Percentiles rank a stretch among this genome's conserved stretches.
Conservation (phyloP, 2,329 filamentous ascomycete genomes). For the Fusarium sp. region DNA sequence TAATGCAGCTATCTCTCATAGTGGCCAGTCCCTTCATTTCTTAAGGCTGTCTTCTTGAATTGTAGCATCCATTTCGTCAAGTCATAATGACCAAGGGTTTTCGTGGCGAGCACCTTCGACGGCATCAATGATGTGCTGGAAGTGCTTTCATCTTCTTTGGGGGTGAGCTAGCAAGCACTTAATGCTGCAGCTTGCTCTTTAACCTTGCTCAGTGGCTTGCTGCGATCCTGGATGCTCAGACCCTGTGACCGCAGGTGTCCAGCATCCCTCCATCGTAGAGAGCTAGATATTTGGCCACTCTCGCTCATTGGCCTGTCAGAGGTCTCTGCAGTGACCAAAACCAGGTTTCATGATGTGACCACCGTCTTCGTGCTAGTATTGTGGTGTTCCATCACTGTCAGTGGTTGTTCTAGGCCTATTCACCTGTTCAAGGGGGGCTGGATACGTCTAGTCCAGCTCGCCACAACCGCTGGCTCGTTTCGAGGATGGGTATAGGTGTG, state of each 20-base stretch:
- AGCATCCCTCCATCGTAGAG: background rate
- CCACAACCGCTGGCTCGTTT: background rate
- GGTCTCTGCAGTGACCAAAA: background rate
- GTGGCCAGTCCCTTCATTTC: fast-evolving
- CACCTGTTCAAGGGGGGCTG: background rate
- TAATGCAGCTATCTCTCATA: fast-evolving
- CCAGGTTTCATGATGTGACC: background rate
- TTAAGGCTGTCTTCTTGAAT: fast-evolving
- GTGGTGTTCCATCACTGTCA: background rate
- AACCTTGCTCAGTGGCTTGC: background rate
- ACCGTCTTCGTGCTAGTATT: background rate
- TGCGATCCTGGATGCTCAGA: fast-evolving
- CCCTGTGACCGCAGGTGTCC: too few species aligned
- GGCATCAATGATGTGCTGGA: background rate
- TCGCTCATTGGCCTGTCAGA: background rate
- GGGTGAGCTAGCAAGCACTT: fast-evolving
- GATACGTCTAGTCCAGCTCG: fast-evolving
- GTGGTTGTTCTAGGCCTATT: background rate
- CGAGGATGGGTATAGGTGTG: background rate
- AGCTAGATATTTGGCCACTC: background rate
- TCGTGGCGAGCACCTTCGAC: too few species aligned
- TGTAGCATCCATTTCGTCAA: background rate
- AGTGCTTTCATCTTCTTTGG: background rate
- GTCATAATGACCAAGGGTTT: background rate
- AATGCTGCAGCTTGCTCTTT: background rate